Conservation (phyloP, 441 rosid species). For the Macaranga tanarius region DNA sequence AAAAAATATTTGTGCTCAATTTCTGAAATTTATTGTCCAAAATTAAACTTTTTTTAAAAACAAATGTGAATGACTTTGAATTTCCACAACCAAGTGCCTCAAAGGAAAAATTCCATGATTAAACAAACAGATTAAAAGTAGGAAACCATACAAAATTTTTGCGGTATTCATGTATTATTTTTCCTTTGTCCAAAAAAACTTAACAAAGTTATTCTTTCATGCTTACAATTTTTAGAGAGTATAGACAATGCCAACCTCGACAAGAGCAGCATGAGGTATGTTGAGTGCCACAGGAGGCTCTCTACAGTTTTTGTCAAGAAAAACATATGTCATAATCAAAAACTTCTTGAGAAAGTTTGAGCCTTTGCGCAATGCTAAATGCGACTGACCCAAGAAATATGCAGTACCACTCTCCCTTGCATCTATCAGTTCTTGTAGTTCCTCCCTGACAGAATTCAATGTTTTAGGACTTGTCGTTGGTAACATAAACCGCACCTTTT, state of each 20-base stretch:
- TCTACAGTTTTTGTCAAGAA: conserved; percentile 48
- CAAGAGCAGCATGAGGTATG: conserved; percentile 63
- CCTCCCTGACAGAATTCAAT: conserved; percentile 33
- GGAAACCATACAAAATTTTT: too few relatives aligned
- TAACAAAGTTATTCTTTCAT: too few relatives aligned
- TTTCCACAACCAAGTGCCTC: too few relatives aligned
- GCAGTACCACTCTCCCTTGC: conserved; percentile 69
- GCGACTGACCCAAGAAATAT: conserved; percentile 57
- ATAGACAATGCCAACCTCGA: conserved; percentile 60
- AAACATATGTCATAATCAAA: conserved; percentile 38
- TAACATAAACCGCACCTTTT: conserved; percentile 48
- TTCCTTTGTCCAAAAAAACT: too few relatives aligned
- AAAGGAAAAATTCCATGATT: too few relatives aligned
- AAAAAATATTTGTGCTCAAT: too few relatives aligned
- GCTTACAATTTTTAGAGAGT: not conserved
- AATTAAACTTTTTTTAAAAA: too few relatives aligned
- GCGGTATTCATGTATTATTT: too few relatives aligned
- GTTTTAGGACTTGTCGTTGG: conserved; percentile 38
- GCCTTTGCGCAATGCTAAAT: conserved; percentile 34
- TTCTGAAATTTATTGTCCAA: too few relatives aligned
- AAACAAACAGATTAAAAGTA: too few relatives aligned
- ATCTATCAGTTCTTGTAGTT: conserved; percentile 44
- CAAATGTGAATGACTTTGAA: too few relatives aligned
- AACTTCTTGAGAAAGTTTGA: conserved; percentile 47
- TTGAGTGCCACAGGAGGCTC: conserved; percentile 52